Evolutionary conservation across 1,139 yeast genomes (phyloP).

Genomic region (Hemisphaericaspora xylofermentans): DNA sequence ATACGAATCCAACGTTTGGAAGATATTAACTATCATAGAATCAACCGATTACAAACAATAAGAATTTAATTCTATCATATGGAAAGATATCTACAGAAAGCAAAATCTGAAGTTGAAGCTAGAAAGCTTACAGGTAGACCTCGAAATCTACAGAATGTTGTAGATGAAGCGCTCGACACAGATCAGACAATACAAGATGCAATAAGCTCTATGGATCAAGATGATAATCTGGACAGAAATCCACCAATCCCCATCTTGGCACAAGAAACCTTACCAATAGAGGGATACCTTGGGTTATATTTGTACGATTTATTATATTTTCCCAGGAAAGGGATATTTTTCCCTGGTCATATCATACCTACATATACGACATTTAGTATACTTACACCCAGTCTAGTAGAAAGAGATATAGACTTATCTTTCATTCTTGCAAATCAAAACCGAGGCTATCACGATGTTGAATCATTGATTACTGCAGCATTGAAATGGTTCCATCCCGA

Average conservation of each 20-base stretch:
- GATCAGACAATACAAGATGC: not conserved
- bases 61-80: constrained; percentile 13
- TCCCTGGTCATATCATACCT: too few relatives aligned
- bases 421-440: not conserved
- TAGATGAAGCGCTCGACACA: constrained; percentile 5
- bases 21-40: constrained; percentile 8
- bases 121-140: not conserved
- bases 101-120: not conserved
- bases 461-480: not conserved
- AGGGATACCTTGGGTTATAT: constrained; percentile 6
- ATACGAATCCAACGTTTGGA: not conserved
- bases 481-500: not conserved
- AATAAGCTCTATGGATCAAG: not conserved
- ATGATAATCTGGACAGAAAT: constrained; percentile 6
- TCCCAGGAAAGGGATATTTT: too few relatives aligned
- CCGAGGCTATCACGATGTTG: not conserved
- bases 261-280: constrained; percentile 10
- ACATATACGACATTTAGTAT: not conserved
- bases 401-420: not conserved
- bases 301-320: too few relatives aligned
- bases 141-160: too few relatives aligned
- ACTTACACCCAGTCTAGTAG: not conserved
- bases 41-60: constrained; percentile 9
- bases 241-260: constrained; percentile 7
- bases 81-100: not conserved